Percentiles rank a stretch among this genome's conserved stretches.
phyloP scores from a whole-genome alignment of 192 early-diverging fungal genomes.

The Neocallimastix lanati region DNA sequence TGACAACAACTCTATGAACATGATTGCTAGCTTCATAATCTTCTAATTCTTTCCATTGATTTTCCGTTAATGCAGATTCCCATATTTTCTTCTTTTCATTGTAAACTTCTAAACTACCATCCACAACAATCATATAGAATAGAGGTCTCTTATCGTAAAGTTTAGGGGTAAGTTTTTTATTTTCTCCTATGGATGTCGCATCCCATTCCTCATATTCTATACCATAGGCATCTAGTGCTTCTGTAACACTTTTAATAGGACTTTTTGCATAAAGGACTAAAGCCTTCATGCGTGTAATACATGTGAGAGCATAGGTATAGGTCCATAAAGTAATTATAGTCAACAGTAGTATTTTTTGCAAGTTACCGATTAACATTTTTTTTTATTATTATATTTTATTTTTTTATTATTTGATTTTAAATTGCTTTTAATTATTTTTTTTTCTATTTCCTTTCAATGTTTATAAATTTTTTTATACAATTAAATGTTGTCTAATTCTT shows the following conservation, averaged over 20 bases:
- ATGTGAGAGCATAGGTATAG: neutral
- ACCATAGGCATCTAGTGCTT: neutral
- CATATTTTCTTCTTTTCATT: neutral
- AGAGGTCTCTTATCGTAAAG: neutral
- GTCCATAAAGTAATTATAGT: neutral
- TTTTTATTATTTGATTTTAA: neutral
- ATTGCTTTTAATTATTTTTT: no score
- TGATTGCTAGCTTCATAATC: neutral
- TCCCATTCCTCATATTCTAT: neutral
- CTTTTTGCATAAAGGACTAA: neutral
- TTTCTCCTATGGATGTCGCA: neutral
- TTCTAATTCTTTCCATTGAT: neutral
- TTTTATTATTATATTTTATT: neutral
- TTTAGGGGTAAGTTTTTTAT: neutral
- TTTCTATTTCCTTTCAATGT: no score
- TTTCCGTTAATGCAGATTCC: neutral
- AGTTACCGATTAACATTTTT: neutral
- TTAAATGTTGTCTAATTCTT: no score
- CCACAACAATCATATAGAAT: neutral
- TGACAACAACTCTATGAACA: neutral
- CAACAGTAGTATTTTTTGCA: neutral
- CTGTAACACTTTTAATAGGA: neutral
- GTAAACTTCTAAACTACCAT: neutral
- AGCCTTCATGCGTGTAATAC: neutral
- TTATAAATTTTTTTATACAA: no score